phyloP scores from a whole-genome alignment of 2,329 filamentous ascomycete genomes.

The Colletotrichum australisinense region DNA sequence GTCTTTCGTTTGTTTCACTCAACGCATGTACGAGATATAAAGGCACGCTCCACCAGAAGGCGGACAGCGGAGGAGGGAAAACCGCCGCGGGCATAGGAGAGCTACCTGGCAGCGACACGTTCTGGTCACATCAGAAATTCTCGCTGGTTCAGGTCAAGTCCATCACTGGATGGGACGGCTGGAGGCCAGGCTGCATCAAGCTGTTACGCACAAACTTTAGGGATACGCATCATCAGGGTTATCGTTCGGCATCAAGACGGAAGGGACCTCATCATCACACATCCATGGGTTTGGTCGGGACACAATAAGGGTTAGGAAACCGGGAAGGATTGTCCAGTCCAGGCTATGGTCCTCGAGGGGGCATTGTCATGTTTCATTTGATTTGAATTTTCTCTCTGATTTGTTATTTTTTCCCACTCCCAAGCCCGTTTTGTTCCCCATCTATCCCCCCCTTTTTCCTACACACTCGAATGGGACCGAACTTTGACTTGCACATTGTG shows the following conservation, averaged over 20 bases:
- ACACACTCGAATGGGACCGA: background rate
- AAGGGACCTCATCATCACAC: constrained; percentile 23
- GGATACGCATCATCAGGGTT: constrained; percentile 31
- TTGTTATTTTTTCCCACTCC: background rate
- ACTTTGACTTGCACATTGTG: background rate
- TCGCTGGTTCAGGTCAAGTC: background rate
- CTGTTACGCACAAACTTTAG: constrained; percentile 18
- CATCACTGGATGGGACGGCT: background rate
- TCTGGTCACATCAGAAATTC: background rate
- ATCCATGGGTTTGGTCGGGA: constrained; percentile 1
- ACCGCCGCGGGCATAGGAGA: background rate
- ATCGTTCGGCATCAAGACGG: constrained; percentile 33
- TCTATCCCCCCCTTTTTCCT: background rate
- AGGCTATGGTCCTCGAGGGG: background rate
- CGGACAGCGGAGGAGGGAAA: background rate
- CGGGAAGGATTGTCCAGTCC: constrained; percentile 10
- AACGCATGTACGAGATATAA: constrained; percentile 23
- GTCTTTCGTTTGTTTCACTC: background rate
- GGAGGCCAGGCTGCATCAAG: constrained; percentile 25
- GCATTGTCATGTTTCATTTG: constrained; percentile 8
- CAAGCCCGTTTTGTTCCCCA: background rate
- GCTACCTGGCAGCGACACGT: background rate
- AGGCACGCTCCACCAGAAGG: constrained; percentile 6
- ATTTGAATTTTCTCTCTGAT: background rate
- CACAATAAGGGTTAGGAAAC: background rate